Base-by-base conservation (phyloP, 1,284 basidiomycete species). In the Schizophyllum commune region DNA sequence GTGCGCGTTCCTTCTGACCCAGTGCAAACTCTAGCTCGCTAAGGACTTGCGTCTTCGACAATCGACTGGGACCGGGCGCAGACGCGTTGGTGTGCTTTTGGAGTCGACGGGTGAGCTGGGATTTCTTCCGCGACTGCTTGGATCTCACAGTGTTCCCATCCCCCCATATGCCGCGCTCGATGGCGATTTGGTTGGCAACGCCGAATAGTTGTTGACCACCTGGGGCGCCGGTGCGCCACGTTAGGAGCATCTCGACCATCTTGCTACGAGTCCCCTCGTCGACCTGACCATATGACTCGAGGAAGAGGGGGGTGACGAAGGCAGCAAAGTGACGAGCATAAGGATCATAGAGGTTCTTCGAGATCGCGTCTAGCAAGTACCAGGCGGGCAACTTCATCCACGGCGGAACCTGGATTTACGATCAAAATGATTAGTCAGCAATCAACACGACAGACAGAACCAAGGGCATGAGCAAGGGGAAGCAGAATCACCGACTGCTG, bases 351-450 rank as follows among this genome's bases (percentile, higher is more conserved):
- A 95, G 86, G 75, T 97, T 97, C 75, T 98, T 98, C 58, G 91
- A 92, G 64, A 99, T 95, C 17, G 96, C 96, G 71, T 99, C 97
- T 70, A 99, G 82, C 11, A 98, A 83, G 73, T 99, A 99, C 68
- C 98, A 92, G 0, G 92, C 83, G 0, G 97, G 96, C 4, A 99
- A 81, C 73, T 98, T 96, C 81, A 92, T 89, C 75, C 86, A 88
- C 13, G 91, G 86, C n/a, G 86, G 87, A n/a, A 94, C 92, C 94
- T 96, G 75, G 67, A 60, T 65, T 66, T 62, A 68, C 68, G 58
- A 66, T 68, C 68, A 71, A 71, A 80, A 74, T 70, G 65, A 83
- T 86, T 75, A 84, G 86, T 89, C 84, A 90, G 85, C 85, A 77
- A 74, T 77, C 77, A 27, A 27, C 78, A 70, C 72, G 75, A 75